Base-by-base conservation (phyloP, 2,329 filamentous ascomycete genomes). In the Alternaria infectoria region DNA sequence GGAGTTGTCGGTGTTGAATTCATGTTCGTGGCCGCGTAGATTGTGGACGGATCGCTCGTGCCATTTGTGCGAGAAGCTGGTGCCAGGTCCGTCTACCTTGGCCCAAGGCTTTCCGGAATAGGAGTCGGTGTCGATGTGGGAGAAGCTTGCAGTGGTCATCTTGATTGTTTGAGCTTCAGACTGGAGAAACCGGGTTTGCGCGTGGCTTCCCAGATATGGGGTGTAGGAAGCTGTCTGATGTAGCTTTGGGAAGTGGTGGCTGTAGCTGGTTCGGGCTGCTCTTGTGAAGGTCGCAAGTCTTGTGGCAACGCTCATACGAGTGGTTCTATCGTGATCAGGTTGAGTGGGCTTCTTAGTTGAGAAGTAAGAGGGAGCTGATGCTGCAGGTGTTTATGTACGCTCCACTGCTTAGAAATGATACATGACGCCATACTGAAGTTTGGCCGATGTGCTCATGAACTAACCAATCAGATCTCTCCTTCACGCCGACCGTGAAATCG, bases 51-150 rank as follows among this genome's bases (percentile, higher is more conserved):
- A 69, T 12, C 84, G 84, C 17, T 80, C 72, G 65, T 83, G 78
- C 32, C 83, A 80, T 32, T 76, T 78, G 13, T 85, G 78, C 21
- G 76, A 77, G 79, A 85, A 90, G 6, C 86, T 88, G n/a, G 79
- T 79, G 15, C 83, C 85, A 45, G 86, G 84, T 0, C 83, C 85
- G 73, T 91, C 89, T 43, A 91, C 89, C 71, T 91, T 91, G 69
- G 80, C 74, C 89, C 89, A 91, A 2, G 88, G 86, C 73, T 88
- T 88, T 17, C 77, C 78, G 68, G 79, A 79, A 65, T 84, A 83
- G 21, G 84, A 84, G 1, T 81, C 71, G 1, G 84, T 81, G 73
- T 91, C 88, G 66, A 90, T 87, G 78, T 90, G 88, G 63, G 84
- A 84, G 81, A 91, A 90, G 3, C 72, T 78, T 40, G 83, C 82